phyloP scores from a whole-genome alignment of 805 yeast genomes.

The Kluyveromyces aestuarii region DNA sequence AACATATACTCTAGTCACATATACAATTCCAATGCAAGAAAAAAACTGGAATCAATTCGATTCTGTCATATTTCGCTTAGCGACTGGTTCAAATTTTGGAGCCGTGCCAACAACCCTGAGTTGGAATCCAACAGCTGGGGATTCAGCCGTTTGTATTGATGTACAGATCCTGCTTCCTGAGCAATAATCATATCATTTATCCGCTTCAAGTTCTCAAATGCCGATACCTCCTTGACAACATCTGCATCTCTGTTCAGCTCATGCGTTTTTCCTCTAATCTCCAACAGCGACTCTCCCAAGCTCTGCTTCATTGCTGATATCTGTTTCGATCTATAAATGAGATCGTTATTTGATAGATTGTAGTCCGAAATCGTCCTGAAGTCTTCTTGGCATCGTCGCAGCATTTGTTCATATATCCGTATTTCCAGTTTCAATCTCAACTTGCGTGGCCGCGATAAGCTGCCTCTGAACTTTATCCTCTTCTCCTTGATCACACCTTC shows the following conservation, averaged over 20 bases:
- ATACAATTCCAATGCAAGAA: background rate
- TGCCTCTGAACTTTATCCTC: slow-evolving; percentile 11
- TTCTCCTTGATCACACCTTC: slow-evolving; percentile 21
- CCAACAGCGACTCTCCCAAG: slow-evolving; percentile 11
- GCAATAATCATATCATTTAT: background rate
- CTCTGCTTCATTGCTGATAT: slow-evolving; percentile 10
- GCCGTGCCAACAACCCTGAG: slow-evolving; percentile 11
- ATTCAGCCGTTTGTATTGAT: slow-evolving; percentile 1
- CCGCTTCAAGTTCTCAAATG: background rate
- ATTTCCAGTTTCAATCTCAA: slow-evolving; percentile 22
- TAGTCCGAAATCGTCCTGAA: slow-evolving; percentile 24
- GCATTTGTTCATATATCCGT: slow-evolving; percentile 15
- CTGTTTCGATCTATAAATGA: slow-evolving; percentile 17
- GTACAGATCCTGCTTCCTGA: background rate
- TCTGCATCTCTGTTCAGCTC: slow-evolving; percentile 9
- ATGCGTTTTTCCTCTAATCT: slow-evolving; percentile 9
- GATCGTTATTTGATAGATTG: slow-evolving; percentile 24
- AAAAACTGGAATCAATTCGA: background rate
- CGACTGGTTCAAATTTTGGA: slow-evolving; percentile 10
- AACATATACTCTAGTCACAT: background rate
- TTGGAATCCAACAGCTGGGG: slow-evolving; percentile 4
- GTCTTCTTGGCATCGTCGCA: slow-evolving; percentile 14
- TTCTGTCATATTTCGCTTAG: slow-evolving; percentile 5
- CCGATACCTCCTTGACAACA: slow-evolving; percentile 7
- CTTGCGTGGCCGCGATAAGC: slow-evolving; percentile 7